phyloP scores from a whole-genome alignment of 192 early-diverging fungal genomes.

The Umbelopsis ramanniana region DNA sequence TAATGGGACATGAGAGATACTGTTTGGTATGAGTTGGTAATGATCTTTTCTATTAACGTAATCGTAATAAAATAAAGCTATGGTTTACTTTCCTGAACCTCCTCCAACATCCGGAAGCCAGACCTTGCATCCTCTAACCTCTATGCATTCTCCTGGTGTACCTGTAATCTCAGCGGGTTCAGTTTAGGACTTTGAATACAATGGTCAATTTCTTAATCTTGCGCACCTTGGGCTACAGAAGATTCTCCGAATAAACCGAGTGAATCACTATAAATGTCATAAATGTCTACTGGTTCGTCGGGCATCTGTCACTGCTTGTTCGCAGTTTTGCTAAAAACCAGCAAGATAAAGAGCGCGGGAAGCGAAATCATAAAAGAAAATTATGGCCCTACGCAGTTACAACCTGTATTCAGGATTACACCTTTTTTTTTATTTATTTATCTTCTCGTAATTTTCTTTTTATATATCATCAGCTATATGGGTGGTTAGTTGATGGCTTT shows the following conservation, averaged over 20 bases:
- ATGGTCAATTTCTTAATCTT: background rate
- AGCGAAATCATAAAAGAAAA: too few species aligned
- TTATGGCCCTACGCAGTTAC: too few species aligned
- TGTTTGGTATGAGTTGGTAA: background rate
- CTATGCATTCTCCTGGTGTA: background rate
- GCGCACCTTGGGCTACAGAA: background rate
- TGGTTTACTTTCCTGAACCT: constrained; percentile 5
- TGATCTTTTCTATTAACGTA: too few species aligned
- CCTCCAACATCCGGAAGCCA: background rate
- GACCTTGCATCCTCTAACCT: background rate
- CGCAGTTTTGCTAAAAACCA: too few species aligned
- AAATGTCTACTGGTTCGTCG: background rate
- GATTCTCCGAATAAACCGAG: constrained; percentile 8
- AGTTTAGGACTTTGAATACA: background rate
- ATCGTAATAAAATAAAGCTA: too few species aligned
- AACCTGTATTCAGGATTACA: too few species aligned
- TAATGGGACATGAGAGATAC: constrained; percentile 17
- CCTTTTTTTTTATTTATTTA: too few species aligned
- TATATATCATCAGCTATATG: too few species aligned
- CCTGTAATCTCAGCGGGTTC: background rate
- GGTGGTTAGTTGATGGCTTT: too few species aligned
- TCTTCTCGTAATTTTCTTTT: too few species aligned
- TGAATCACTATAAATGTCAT: constrained; percentile 3
- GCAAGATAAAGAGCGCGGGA: too few species aligned
- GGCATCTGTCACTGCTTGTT: background rate